A percentile compares a stretch with the other conserved stretches of the same genome.
These are phyloP conservation scores for Coniochaeta sp. DNA, from an alignment of 2,329 filamentous ascomycete genomes.

Conservation along the genomic window DNA sequence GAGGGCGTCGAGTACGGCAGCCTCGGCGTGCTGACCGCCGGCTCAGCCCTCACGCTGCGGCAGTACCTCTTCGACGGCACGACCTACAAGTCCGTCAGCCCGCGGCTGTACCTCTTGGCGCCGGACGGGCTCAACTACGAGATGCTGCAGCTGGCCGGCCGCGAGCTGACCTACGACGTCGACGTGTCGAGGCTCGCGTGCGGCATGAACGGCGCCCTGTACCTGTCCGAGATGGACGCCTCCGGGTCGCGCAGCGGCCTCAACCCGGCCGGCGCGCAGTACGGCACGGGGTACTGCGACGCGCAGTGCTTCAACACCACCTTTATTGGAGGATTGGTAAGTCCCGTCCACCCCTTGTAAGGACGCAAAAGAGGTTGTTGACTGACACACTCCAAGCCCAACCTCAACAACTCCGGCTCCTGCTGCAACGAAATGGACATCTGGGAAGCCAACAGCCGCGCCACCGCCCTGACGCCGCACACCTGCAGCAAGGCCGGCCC, in stretches of 20 bases:
- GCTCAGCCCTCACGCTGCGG: constrained; percentile 14
- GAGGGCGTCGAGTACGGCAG: constrained; percentile 38
- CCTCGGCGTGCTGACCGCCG: constrained; percentile 14
- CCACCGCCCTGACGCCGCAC: constrained; percentile 40
- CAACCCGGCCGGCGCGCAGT: constrained; percentile 47
- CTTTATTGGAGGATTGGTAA: not conserved
- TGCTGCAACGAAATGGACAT: constrained; percentile 52
- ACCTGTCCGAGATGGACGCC: constrained; percentile 53
- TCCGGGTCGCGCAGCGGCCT: constrained; percentile 45
- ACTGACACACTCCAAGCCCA: constrained; percentile 16
- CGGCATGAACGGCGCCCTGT: constrained; percentile 57
- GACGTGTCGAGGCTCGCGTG: constrained; percentile 56
- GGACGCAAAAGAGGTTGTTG: not conserved
- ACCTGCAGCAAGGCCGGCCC: constrained; percentile 36
- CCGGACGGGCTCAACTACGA: constrained; percentile 45
- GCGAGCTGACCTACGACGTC: constrained; percentile 58
- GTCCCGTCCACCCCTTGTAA: not conserved
- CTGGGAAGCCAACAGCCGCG: constrained; percentile 43
- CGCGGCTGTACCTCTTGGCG: constrained; percentile 50
- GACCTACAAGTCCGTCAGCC: constrained; percentile 11
- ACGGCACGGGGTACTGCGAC: constrained; percentile 52
- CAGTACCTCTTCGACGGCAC: constrained; percentile 13
- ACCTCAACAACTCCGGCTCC: constrained; percentile 32
- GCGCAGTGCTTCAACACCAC: constrained; percentile 31
- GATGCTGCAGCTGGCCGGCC: constrained; percentile 47